Conservation (phyloP, 805 yeast species). For the Sporopachydermia quercuum region DNA sequence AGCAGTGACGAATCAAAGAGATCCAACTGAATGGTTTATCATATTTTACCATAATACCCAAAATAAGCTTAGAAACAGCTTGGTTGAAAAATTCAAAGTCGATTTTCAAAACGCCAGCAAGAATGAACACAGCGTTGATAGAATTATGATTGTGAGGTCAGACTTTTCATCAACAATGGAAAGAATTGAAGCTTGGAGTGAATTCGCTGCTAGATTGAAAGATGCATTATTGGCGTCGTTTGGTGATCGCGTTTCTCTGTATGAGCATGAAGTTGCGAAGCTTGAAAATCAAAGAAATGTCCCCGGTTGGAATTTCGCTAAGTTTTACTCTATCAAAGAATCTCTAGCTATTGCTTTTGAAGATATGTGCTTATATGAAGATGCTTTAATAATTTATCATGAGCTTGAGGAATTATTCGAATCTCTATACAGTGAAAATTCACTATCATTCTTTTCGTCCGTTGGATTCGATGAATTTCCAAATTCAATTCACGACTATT, state of each 20-base stretch:
- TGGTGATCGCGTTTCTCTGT: slow-evolving; percentile 27
- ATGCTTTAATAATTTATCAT: slow-evolving; percentile 39
- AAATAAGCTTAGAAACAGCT: slow-evolving; percentile 27
- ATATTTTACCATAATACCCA: slow-evolving; percentile 25
- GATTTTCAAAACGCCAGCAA: slow-evolving; percentile 27
- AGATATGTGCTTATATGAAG: slow-evolving; percentile 43
- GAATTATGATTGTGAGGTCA: background rate
- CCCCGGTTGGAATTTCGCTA: slow-evolving; percentile 31
- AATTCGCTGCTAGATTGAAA: slow-evolving; percentile 29
- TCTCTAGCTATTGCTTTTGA: slow-evolving; percentile 37
- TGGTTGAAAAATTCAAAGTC: slow-evolving; percentile 36
- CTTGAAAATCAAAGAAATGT: slow-evolving; percentile 19
- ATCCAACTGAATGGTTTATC: slow-evolving; percentile 46
- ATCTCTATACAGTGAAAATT: slow-evolving; percentile 10
- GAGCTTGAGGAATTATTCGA: slow-evolving; percentile 23
- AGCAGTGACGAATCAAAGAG: slow-evolving; percentile 22
- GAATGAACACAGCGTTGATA: slow-evolving; percentile 2
- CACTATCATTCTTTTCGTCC: slow-evolving; percentile 17
- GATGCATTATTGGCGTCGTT: slow-evolving; percentile 38
- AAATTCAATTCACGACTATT: slow-evolving; percentile 3
- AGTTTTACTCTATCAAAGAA: slow-evolving; percentile 30
- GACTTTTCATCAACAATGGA: slow-evolving; percentile 15
- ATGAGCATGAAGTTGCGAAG: slow-evolving; percentile 24
- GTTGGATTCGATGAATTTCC: slow-evolving; percentile 15
- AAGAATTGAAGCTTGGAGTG: slow-evolving; percentile 36